Evolutionary conservation across 2,329 filamentous ascomycete genomes (phyloP), one percentile per base, ranked within the genome.

Genomic region (Emmonsiellopsis sp.): DNA sequence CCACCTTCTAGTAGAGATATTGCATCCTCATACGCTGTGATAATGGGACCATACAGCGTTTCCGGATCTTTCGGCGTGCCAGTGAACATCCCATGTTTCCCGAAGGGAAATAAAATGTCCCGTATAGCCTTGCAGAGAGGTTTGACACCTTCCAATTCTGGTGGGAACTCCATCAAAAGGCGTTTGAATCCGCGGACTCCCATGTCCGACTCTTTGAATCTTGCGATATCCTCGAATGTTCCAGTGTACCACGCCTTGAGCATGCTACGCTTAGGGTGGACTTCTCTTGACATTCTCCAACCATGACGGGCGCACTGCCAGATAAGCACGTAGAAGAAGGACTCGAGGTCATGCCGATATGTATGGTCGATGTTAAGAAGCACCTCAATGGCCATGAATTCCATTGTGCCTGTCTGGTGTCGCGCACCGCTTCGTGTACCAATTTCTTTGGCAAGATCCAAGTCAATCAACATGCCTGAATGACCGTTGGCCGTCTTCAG

Each of bases 341-440:
- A n/a, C n/a, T n/a, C 63, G 20, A 67, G 59, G 53, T 67, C 62
- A 50, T 69, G 62, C 31, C 61, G 62, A 55, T 67, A 71, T 16
- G 62, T 70, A 51, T 70, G 63, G 34, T 61, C 55, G 2, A 58
- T 55, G 7, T 56, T 59, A 15, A 58, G 48, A 6, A 73, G 55
- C 8, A 73, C 65, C 50, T 67, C 63, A 34, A 69, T 62, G 0
- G 64, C 67, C 61, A 70, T 72, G 46, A 68, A 70, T 44, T 66
- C 57, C 57, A 49, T 62, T 54, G 52, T 62, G 59, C 52, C 53
- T 3, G 51, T 59, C 11, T 15, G 55, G 16, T 49, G 40, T 9
- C 53, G 44, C 11, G 55, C 53, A 2, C 57, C 53, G 34, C 45
- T 55, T 41, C 20, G 51, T 54, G 54, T 48, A 59, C 46, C 61